A percentile compares a stretch with the other conserved stretches of the same genome.
phyloP scores from a whole-genome alignment of 1,139 yeast species.

The Suhomyces chickasaworum region DNA sequence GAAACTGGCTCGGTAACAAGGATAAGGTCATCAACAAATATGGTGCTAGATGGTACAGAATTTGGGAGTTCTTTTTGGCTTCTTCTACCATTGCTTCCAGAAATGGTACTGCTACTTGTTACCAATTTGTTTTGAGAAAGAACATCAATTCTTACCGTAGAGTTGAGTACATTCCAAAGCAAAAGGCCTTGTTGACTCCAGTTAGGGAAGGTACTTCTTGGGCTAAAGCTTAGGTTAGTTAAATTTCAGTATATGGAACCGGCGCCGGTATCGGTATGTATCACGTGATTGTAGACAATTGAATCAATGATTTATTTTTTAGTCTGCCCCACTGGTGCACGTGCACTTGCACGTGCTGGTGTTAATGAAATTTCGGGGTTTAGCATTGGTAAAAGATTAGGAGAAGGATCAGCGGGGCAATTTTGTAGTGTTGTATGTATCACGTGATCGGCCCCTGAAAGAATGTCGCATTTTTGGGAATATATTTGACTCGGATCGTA shows the following conservation, averaged over 20 bases:
- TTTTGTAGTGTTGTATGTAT: not conserved
- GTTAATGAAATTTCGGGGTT: constrained; percentile 1
- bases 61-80: constrained; percentile 91
- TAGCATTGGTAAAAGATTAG: not conserved
- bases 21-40: constrained; percentile 77
- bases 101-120: constrained; percentile 93
- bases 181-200: constrained; percentile 75
- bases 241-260: not conserved
- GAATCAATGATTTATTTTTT: too few species aligned
- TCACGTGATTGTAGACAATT: not conserved
- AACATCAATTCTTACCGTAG: constrained; percentile 84
- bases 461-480: not conserved
- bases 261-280: not conserved
- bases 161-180: constrained; percentile 75
- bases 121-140: constrained; percentile 88
- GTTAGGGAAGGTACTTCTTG: constrained; percentile 49
- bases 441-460: not conserved
- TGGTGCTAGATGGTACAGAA: constrained; percentile 88
- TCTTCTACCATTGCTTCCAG: constrained; percentile 80
- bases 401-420: too few species aligned
- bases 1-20: constrained; percentile 89
- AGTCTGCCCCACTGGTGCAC: too few species aligned
- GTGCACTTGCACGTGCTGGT: too few species aligned
- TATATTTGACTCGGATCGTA: not conserved
- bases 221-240: constrained; percentile 30